Evolutionary conservation across 768 basidiomycete species (phyloP).

Genomic region (Trichaptum fuscoviolaceum): DNA sequence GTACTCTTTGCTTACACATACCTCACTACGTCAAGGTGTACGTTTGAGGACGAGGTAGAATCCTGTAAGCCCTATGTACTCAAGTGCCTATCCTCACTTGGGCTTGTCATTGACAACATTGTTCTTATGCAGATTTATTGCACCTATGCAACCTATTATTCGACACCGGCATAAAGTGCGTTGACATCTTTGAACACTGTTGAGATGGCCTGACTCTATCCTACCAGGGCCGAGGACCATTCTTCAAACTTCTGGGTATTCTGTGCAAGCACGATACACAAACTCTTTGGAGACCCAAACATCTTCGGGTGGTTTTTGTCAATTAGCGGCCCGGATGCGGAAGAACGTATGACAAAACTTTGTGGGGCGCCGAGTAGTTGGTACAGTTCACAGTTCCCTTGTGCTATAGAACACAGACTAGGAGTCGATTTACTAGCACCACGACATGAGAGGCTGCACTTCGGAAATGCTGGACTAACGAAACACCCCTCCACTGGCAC

Average conservation of each 20-base stretch:
- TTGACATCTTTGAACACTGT: not conserved
- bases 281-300: not conserved
- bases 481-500: not conserved
- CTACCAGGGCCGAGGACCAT: no score
- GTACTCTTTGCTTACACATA: no score
- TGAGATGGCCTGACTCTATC: not conserved
- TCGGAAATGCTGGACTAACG: not conserved
- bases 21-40: no score
- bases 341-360: not conserved
- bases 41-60: no score
- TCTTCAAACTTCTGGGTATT: no score
- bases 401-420: not conserved
- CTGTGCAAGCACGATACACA: not conserved
- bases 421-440: not conserved
- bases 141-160: not conserved
- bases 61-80: no score
- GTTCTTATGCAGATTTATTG: no score
- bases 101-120: no score
- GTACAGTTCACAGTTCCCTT: not conserved
- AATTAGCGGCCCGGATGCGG: not conserved
- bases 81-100: no score
- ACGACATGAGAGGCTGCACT: not conserved
- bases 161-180: not conserved
- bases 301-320: not conserved
- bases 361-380: no score